Conservation (phyloP, 2,329 filamentous ascomycete species). For the Colletotrichum liriopes region DNA sequence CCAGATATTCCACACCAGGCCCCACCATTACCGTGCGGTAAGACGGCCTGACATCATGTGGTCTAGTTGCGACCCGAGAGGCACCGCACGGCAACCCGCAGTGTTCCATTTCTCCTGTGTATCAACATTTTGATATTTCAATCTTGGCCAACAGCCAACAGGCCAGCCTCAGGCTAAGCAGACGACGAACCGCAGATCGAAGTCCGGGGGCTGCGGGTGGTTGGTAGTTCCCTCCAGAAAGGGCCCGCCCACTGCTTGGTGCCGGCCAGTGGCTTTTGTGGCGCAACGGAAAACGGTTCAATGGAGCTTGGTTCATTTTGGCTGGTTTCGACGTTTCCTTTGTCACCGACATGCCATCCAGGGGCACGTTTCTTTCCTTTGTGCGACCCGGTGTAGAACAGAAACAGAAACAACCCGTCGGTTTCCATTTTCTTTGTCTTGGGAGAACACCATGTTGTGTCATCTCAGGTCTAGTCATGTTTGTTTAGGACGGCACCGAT, state of each 20-base stretch:
- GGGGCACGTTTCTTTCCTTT: constrained; percentile 8
- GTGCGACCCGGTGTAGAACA: neutral
- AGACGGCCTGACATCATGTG: constrained; percentile 2
- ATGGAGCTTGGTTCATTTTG: neutral
- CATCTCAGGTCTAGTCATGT: neutral
- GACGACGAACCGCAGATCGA: neutral
- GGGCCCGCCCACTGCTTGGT: neutral
- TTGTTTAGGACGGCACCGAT: neutral
- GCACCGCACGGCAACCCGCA: neutral
- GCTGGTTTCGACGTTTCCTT: neutral
- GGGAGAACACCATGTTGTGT: neutral
- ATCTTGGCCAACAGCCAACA: neutral
- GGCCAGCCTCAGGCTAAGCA: neutral
- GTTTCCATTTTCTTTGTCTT: constrained; percentile 11
- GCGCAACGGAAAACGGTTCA: constrained; percentile 16
- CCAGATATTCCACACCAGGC: neutral
- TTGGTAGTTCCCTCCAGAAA: neutral
- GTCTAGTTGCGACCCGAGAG: neutral
- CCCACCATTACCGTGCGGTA: neutral
- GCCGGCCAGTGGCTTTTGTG: constrained; percentile 11
- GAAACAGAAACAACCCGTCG: neutral
- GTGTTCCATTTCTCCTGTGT: neutral
- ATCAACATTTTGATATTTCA: neutral
- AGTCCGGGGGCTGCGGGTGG: neutral
- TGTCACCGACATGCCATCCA: neutral